A percentile compares a stretch with the other conserved stretches of the same genome.
These are phyloP conservation scores for Trichophyton equinum DNA, from an alignment of 2,329 filamentous ascomycete genomes.

Conservation along the genomic window DNA sequence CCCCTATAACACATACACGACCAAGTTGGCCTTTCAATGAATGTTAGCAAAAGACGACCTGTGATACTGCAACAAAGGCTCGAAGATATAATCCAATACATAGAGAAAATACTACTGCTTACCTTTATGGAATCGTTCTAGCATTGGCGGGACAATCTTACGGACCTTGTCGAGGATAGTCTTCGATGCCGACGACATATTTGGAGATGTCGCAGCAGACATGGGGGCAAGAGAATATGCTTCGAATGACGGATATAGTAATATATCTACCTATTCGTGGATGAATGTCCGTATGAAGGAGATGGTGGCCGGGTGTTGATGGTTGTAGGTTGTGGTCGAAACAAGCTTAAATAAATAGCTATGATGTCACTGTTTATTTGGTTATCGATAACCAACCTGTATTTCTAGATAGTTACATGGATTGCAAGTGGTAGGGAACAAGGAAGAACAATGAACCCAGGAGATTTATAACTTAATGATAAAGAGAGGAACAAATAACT, in stretches of 20 bases:
- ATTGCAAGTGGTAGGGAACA: neutral
- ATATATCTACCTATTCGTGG: neutral
- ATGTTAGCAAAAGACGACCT: slow-evolving; percentile 6
- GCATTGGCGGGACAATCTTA: slow-evolving; percentile 87
- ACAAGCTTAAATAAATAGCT: neutral
- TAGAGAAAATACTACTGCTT: slow-evolving; percentile 14
- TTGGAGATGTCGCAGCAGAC: neutral
- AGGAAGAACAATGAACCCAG: neutral
- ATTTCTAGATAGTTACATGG: neutral
- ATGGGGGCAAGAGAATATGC: neutral
- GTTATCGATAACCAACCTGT: neutral
- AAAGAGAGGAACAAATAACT: neutral
- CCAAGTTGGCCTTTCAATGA: slow-evolving; percentile 64
- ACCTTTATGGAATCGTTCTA: slow-evolving; percentile 96
- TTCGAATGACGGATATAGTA: neutral
- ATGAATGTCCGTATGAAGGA: neutral
- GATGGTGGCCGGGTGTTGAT: neutral
- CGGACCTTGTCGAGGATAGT: slow-evolving; percentile 67
- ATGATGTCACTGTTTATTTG: neutral
- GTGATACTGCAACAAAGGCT: too few species aligned
- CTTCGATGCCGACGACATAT: slow-evolving; percentile 58
- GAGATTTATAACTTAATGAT: neutral
- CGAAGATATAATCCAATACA: neutral
- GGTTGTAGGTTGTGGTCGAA: neutral
- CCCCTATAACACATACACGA: slow-evolving; percentile 83